A percentile compares a stretch with the other conserved stretches of the same genome.
Evolutionary conservation across 768 basidiomycete genomes (phyloP).

Genomic region (Hericium rajendrae): DNA sequence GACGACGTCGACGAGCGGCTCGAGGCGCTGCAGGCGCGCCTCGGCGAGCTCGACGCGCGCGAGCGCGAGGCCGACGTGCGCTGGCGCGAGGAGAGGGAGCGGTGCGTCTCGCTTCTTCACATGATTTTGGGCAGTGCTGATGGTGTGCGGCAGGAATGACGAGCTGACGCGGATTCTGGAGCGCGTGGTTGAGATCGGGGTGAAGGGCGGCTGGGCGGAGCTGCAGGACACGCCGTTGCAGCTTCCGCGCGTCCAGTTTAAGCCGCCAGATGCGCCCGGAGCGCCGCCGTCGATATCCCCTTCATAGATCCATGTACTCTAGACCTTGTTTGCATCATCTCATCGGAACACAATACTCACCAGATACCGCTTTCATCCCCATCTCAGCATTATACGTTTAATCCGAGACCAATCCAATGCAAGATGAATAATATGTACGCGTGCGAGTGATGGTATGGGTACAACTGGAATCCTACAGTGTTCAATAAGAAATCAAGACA

Average conservation of each 20-base stretch:
- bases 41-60: constrained; percentile 40
- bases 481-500: background rate
- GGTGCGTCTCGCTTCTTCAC: constrained; percentile 22
- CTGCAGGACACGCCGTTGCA: constrained; percentile 50
- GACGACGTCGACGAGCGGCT: constrained; percentile 65
- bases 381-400: too few relatives aligned
- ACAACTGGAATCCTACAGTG: background rate
- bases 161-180: constrained; percentile 59
- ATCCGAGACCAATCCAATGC: background rate
- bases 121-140: background rate
- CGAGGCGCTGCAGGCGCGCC: constrained; percentile 39
- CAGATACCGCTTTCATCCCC: too few relatives aligned
- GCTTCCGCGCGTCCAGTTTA: constrained; percentile 29
- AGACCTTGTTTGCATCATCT: background rate
- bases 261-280: background rate
- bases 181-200: constrained; percentile 58
- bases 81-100: constrained; percentile 32
- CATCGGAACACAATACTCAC: too few relatives aligned
- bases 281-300: background rate
- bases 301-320: background rate
- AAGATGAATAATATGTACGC: background rate
- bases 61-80: constrained; percentile 33
- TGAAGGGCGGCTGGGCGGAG: constrained; percentile 55
- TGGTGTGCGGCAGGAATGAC: constrained; percentile 36
- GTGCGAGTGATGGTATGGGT: background rate